These are phyloP conservation scores for Kodamaea laetipori DNA, from an alignment of 805 yeast genomes.

Conservation along the genomic window DNA sequence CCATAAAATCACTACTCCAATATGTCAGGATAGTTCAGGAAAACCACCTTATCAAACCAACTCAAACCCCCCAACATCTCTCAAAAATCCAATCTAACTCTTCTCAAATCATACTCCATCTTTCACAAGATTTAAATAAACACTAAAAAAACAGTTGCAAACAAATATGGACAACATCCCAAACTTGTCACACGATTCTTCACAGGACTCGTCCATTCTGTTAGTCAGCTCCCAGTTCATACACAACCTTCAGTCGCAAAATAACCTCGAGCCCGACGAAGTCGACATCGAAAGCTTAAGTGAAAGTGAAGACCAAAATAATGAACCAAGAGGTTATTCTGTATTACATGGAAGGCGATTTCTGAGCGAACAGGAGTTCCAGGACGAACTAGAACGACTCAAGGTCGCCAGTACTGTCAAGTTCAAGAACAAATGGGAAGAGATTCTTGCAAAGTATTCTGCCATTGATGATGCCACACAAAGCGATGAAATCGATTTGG, in stretches of 20 bases:
- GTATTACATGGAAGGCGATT: slow-evolving; percentile 10
- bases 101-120: background rate
- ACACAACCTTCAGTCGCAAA: slow-evolving; percentile 1
- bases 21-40: no score
- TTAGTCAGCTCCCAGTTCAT: slow-evolving; percentile 6
- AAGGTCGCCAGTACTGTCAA: slow-evolving; percentile 31
- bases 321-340: slow-evolving; percentile 7
- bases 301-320: slow-evolving; percentile 8
- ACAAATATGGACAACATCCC: slow-evolving; percentile 14
- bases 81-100: background rate
- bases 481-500: slow-evolving; percentile 66
- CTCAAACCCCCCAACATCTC: no score
- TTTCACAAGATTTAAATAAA: background rate
- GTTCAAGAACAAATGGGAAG: slow-evolving; percentile 47
- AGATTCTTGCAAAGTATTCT: slow-evolving; percentile 54
- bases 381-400: slow-evolving; percentile 27
- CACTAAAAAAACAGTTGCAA: background rate
- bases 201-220: slow-evolving; percentile 4
- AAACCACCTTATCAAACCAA: no score
- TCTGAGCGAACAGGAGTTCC: slow-evolving; percentile 21
- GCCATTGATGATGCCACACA: slow-evolving; percentile 49
- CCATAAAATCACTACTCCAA: no score
- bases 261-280: background rate
- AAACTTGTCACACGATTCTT: slow-evolving; percentile 12
- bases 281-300: slow-evolving; percentile 12